Conservation (phyloP, 148 eudicot genomes). For the Camellia sinensis region DNA sequence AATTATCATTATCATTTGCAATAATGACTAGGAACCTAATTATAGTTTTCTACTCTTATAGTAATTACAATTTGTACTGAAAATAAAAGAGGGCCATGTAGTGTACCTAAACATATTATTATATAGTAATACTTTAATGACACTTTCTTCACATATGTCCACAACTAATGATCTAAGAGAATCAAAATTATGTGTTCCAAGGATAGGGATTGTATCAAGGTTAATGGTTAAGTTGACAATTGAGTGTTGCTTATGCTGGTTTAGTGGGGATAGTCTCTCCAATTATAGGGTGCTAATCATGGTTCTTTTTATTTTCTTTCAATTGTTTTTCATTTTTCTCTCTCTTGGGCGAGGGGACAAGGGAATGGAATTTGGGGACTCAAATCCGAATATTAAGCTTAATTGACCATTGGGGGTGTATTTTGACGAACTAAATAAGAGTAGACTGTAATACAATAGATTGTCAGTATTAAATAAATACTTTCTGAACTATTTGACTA, state of each 20-base stretch:
- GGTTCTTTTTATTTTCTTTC: neutral
- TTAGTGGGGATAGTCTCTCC: neutral
- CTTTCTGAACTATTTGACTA: too few relatives aligned
- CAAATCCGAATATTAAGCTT: too few relatives aligned
- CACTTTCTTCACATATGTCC: neutral
- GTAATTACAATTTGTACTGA: neutral
- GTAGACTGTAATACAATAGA: too few relatives aligned
- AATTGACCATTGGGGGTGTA: too few relatives aligned
- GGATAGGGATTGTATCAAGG: neutral
- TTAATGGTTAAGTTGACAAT: neutral
- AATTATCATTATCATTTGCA: neutral
- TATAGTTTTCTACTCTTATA: neutral
- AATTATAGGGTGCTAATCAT: neutral
- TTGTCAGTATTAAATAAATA: too few relatives aligned
- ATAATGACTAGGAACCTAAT: neutral
- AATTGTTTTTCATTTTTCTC: neutral
- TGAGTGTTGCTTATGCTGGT: neutral
- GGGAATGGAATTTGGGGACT: too few relatives aligned
- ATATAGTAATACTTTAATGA: neutral
- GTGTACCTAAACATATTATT: conserved; percentile 8
- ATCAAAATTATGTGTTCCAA: neutral
- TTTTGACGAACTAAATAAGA: too few relatives aligned
- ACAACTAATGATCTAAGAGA: neutral
- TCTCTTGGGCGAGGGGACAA: neutral
- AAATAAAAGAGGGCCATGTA: conserved; percentile 1